Conservation (phyloP, 2,329 filamentous ascomycete species). For the Ophidiomyces ophidiicola region DNA sequence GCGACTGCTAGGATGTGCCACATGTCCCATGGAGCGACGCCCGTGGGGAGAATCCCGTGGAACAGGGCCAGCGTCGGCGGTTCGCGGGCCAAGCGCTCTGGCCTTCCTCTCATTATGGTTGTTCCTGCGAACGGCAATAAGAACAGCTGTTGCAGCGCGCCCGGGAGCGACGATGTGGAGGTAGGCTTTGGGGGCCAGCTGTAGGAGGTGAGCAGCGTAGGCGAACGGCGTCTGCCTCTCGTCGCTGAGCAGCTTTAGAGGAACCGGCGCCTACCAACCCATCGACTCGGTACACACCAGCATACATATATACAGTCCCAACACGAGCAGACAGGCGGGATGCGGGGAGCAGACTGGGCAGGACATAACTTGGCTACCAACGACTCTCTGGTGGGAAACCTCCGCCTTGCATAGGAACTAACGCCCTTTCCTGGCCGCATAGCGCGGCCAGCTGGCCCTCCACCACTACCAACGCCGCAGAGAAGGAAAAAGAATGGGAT, state of each 20-base stretch:
- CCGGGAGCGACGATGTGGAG: too few relatives aligned
- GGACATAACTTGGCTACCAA: not conserved
- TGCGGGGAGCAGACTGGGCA: conserved; percentile 4
- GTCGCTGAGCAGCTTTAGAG: too few relatives aligned
- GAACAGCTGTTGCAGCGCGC: too few relatives aligned
- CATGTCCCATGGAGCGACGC: conserved; percentile 4
- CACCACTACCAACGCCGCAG: too few relatives aligned
- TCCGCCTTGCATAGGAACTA: not conserved
- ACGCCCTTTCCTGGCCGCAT: not conserved
- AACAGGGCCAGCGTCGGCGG: conserved; percentile 1
- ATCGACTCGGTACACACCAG: too few relatives aligned
- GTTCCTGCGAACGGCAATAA: too few relatives aligned
- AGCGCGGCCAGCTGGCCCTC: not conserved
- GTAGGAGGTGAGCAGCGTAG: too few relatives aligned
- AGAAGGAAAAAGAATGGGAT: not conserved
- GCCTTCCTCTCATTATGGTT: too few relatives aligned
- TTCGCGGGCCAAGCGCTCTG: too few relatives aligned
- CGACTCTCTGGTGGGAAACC: not conserved
- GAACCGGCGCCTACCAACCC: too few relatives aligned
- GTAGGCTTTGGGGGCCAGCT: too few relatives aligned
- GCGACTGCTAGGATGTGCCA: conserved; percentile 3
- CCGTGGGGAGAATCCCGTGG: not conserved
- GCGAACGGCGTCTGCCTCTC: too few relatives aligned
- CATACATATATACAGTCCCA: not conserved
- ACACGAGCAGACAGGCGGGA: not conserved